phyloP scores from a whole-genome alignment of 345 rosid genomes.

The Salix purpurea region DNA sequence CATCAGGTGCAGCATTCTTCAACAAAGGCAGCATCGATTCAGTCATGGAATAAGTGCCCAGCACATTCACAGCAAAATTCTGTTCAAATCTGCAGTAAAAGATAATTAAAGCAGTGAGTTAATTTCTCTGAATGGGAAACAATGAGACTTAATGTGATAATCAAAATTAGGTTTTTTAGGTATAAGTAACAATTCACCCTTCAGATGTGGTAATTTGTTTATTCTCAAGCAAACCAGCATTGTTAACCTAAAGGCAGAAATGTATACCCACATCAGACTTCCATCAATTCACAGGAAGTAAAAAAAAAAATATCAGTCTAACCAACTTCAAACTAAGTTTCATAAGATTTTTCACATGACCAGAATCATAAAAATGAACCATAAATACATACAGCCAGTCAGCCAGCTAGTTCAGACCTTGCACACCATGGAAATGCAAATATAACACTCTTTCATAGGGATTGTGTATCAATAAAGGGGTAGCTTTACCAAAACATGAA shows the following conservation, averaged over 20 bases:
- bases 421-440: background rate
- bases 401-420: background rate
- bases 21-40: slow-evolving; percentile 71
- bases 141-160: background rate
- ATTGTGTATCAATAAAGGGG: background rate
- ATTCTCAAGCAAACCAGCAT: slow-evolving; percentile 76
- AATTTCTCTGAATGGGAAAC: background rate
- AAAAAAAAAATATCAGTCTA: background rate
- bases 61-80: slow-evolving; percentile 75
- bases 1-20: slow-evolving; percentile 76
- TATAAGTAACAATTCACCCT: slow-evolving; percentile 48
- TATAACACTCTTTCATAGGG: background rate
- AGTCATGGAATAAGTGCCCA: slow-evolving; percentile 73
- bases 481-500: slow-evolving; percentile 70
- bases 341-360: too few relatives aligned
- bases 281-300: background rate
- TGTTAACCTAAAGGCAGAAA: slow-evolving; percentile 55
- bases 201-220: slow-evolving; percentile 55
- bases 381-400: background rate
- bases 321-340: background rate
- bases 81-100: slow-evolving; percentile 53
- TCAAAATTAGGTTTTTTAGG: background rate
- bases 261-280: slow-evolving; percentile 6
- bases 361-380: too few relatives aligned
- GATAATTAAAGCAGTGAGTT: background rate